Evolutionary conservation across 1,284 basidiomycete genomes (phyloP).

Genomic region (Malassezia yamatoensis): DNA sequence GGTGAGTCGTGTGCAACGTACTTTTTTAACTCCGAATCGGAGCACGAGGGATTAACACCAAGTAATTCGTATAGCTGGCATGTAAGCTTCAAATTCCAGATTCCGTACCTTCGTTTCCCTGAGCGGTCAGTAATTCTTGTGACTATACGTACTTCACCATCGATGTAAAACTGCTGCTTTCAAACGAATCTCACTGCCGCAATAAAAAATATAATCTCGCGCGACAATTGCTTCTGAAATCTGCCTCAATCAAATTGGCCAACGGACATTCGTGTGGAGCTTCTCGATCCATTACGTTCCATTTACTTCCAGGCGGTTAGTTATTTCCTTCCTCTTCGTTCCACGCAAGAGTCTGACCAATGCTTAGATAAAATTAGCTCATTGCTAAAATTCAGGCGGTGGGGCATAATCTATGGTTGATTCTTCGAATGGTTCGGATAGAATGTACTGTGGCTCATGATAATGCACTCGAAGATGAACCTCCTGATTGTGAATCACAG

Average conservation of each 20-base stretch:
- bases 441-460: not conserved
- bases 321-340: not conserved
- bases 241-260: not conserved
- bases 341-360: not conserved
- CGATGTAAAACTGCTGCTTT: not conserved
- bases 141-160: conserved; percentile 18
- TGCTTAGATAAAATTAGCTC: not conserved
- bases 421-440: not conserved
- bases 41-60: conserved; percentile 32
- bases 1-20: conserved; percentile 20
- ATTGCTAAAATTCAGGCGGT: no score
- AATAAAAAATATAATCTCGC: not conserved
- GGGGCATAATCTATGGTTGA: no score
- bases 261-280: not conserved
- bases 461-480: not conserved
- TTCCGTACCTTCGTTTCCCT: conserved; percentile 21
- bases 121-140: conserved; percentile 1
- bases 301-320: not conserved
- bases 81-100: not conserved
- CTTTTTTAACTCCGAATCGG: conserved; percentile 45
- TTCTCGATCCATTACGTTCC: not conserved
- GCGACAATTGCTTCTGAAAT: not conserved
- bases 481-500: not conserved
- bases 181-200: no score
- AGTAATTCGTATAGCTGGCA: conserved; percentile 45